Base-by-base conservation (phyloP, 2,329 filamentous ascomycete species). In the Zopfia rhizophila region DNA sequence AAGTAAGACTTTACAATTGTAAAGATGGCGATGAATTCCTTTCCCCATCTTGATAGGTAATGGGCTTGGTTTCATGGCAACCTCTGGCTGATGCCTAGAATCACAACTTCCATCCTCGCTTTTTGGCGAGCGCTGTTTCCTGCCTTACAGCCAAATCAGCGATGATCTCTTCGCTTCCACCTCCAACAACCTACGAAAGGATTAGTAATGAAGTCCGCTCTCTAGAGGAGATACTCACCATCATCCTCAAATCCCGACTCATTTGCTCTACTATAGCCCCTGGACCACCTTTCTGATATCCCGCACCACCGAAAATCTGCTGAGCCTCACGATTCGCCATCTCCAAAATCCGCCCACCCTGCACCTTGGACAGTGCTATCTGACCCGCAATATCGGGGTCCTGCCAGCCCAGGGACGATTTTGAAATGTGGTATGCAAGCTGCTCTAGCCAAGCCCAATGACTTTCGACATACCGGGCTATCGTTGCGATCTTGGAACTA, bases 391-490 rank as follows among this genome's bases (percentile, higher is more conserved):
- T 68, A 13, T 67, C 64, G 1, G 69, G 64, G 19, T 72, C 68
- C 39, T 73, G 63, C 65, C 69, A 74, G 3, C 57, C 63, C 43
- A 75, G 57, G 51, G 74, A 70, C 3, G 72, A 74, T 7, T 72
- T 60, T 46, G 79, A 73, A 30, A 81, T 72, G 32, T 82, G 80
- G 59, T 80, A 82, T 4, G 80, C 82, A 3, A 86, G 69, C 60
- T 86, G 82, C 56, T 87, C 84, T 46, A 86, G 64, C 71, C 83
- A 86, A 0, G 83, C 81, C 67, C 81, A 83, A 32, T 83, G 80
- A 0, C 80, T 79, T 53, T 86, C 84, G n/a, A 87, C 78, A 53
- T 81, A 76, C 8, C 81, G 73, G 0, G 81, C 82, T 38, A 86
- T 75, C 24, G 78, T 82, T n/a, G 80, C 77, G 11, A 87, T 74